These are phyloP conservation scores for Aspergillus sp. DNA, from an alignment of 2,329 filamentous ascomycete species.

Conservation along the genomic window DNA sequence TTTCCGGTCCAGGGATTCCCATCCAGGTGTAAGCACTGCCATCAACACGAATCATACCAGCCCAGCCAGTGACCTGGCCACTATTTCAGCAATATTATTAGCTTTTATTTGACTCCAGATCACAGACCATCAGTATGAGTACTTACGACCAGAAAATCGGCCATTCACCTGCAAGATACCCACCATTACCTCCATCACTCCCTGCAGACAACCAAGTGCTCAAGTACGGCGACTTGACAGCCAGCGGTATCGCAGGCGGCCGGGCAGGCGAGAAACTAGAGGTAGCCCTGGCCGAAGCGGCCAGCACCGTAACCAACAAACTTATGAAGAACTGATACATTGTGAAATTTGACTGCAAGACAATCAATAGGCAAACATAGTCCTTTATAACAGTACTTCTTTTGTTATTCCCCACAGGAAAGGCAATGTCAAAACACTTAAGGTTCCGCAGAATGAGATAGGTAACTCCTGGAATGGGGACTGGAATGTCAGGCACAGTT, in stretches of 20 bases:
- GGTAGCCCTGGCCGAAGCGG: conserved; percentile 25
- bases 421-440: conserved; percentile 11
- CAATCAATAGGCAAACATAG: conserved; percentile 24
- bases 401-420: conserved; percentile 15
- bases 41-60: conserved; percentile 70
- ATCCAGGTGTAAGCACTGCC: conserved; percentile 67
- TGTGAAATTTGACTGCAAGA: conserved; percentile 18
- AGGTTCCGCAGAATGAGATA: not conserved
- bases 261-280: conserved; percentile 66
- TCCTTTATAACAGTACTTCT: conserved; percentile 13
- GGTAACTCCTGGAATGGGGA: conserved; percentile 30
- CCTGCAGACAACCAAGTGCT: conserved; percentile 69
- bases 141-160: conserved; percentile 68
- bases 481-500: conserved; percentile 31
- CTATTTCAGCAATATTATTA: conserved; percentile 34
- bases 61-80: conserved; percentile 64
- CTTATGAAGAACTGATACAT: conserved; percentile 34
- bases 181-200: conserved; percentile 63
- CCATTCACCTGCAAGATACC: conserved; percentile 69
- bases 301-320: conserved; percentile 28
- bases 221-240: conserved; percentile 74
- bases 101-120: not conserved
- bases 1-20: conserved; percentile 55
- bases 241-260: conserved; percentile 69
- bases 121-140: not conserved